Evolutionary conservation across 768 basidiomycete species (phyloP).

Genomic region (Pholiota microspora): DNA sequence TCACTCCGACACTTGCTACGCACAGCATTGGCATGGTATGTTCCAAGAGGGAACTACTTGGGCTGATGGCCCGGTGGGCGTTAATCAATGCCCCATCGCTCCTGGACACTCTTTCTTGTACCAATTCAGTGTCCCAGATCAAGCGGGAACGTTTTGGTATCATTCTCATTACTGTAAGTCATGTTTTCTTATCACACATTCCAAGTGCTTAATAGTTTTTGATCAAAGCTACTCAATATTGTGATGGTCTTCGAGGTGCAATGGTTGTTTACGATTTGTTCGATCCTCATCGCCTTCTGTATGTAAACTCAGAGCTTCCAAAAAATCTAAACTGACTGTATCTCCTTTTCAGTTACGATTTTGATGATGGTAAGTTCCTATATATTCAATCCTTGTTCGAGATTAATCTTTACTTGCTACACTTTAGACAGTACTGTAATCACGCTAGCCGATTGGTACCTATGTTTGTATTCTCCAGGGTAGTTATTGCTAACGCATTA

Average conservation of each 20-base stretch:
- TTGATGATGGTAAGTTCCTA: conserved; percentile 38
- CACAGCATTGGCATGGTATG: conserved; percentile 45
- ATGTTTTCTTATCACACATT: conserved; percentile 12
- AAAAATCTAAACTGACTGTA: neutral
- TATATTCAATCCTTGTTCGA: neutral
- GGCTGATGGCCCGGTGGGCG: conserved; percentile 38
- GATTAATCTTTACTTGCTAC: neutral
- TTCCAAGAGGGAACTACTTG: conserved; percentile 32
- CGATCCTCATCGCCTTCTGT: conserved; percentile 33
- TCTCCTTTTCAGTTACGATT: conserved; percentile 19
- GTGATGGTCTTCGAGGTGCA: conserved; percentile 50
- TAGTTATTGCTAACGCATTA: conserved; percentile 25
- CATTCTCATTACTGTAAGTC: conserved; percentile 30
- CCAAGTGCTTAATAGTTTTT: neutral
- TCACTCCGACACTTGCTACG: neutral
- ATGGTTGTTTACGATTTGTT: conserved; percentile 22
- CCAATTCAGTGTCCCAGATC: conserved; percentile 20
- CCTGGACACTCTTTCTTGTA: conserved; percentile 33
- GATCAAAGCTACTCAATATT: conserved; percentile 44
- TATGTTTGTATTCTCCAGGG: neutral
- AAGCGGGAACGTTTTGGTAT: conserved; percentile 47
- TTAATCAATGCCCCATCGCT: conserved; percentile 40
- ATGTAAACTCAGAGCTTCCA: neutral
- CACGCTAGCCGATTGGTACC: conserved; percentile 29
- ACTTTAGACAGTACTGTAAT: conserved; percentile 25